Evolutionary conservation across 805 yeast genomes (phyloP).

Genomic region (Candida qinlingensis): DNA sequence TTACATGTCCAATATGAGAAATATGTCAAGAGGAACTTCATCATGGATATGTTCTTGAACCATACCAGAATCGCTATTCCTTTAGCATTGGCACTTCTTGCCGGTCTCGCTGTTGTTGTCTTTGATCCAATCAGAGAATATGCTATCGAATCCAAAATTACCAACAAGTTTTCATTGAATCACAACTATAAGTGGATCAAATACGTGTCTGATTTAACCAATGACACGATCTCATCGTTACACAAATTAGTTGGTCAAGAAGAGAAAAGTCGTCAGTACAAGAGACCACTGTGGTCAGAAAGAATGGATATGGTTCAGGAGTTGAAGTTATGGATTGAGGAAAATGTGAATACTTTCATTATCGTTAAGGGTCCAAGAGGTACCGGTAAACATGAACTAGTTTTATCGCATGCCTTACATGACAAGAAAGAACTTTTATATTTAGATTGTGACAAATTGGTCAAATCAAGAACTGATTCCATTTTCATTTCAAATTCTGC

Average conservation of each 20-base stretch:
- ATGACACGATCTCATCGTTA: conserved; percentile 30
- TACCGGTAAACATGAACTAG: conserved; percentile 83
- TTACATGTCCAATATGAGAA: conserved; percentile 73
- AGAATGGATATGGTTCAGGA: conserved; percentile 63
- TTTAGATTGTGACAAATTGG: conserved; percentile 74
- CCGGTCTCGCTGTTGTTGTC: conserved; percentile 75
- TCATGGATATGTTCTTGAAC: conserved; percentile 54
- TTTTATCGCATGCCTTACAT: conserved; percentile 58
- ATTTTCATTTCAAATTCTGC: conserved; percentile 66
- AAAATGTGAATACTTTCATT: conserved; percentile 86
- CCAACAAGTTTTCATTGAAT: conserved; percentile 51
- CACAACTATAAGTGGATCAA: conserved; percentile 35
- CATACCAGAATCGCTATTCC: conserved; percentile 88
- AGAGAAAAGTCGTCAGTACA: conserved; percentile 18
- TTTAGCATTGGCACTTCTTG: conserved; percentile 65
- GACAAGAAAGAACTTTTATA: conserved; percentile 58
- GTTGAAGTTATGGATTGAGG: conserved; percentile 73
- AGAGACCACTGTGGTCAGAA: conserved; percentile 59
- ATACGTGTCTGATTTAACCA: conserved; percentile 28
- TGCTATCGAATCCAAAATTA: conserved; percentile 68
- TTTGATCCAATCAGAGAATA: conserved; percentile 92
- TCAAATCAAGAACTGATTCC: conserved; percentile 70
- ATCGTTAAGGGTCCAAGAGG: conserved; percentile 92
- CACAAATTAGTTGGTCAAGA: conserved; percentile 30
- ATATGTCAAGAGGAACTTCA: conserved; percentile 42